phyloP scores from a whole-genome alignment of 768 basidiomycete genomes.

The Thelephora aurantiotincta region DNA sequence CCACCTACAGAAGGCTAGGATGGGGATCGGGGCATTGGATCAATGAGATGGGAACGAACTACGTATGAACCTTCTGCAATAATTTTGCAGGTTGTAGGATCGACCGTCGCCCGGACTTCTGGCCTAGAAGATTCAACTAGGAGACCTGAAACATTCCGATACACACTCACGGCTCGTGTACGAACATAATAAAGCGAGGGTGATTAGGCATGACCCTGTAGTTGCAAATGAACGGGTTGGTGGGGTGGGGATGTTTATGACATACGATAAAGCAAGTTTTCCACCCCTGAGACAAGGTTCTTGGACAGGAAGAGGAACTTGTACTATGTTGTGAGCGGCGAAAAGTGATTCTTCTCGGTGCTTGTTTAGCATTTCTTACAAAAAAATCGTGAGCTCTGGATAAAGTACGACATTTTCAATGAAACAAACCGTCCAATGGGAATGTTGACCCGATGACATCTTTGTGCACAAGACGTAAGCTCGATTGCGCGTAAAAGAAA shows the following conservation, averaged over 20 bases:
- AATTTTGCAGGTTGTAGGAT: too few species aligned
- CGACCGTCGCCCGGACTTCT: conserved; percentile 43
- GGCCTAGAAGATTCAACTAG: conserved; percentile 70
- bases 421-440: background rate
- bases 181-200: conserved; percentile 62
- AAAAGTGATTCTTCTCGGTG: conserved; percentile 77
- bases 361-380: conserved; percentile 75
- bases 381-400: background rate
- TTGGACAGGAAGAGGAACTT: conserved; percentile 58
- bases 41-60: too few species aligned
- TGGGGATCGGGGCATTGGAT: background rate
- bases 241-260: background rate
- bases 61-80: too few species aligned
- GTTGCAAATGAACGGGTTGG: conserved; percentile 53
- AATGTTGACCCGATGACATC: conserved; percentile 27
- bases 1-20: conserved; percentile 37
- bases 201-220: conserved; percentile 19
- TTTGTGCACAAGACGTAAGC: background rate
- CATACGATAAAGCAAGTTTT: background rate
- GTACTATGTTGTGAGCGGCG: conserved; percentile 62
- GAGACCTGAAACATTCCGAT: background rate
- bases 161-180: conserved; percentile 76
- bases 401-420: background rate
- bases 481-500: background rate
- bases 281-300: too few species aligned